Percentiles rank a stretch among this genome's conserved stretches.
Conservation (phyloP, 2,329 filamentous ascomycete species). For the Venturia oleaginea region DNA sequence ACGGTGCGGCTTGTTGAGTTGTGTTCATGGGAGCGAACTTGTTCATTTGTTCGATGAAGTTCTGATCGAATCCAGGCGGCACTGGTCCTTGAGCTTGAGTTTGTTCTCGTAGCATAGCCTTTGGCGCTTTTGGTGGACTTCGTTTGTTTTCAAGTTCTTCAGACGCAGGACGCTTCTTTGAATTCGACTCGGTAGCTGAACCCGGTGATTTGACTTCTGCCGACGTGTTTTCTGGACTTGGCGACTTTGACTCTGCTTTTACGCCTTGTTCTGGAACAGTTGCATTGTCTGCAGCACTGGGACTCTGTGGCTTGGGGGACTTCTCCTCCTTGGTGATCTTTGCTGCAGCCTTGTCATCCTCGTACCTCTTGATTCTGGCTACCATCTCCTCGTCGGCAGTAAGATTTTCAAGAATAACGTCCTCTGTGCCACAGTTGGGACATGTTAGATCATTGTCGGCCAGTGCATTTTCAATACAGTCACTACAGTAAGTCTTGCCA, state of each 20-base stretch:
- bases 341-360: conserved; percentile 40
- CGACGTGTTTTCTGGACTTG: conserved; percentile 19
- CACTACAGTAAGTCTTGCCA: conserved; percentile 96
- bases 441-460: conserved; percentile 98
- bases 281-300: conserved; percentile 19
- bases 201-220: conserved; percentile 26
- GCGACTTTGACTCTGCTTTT: conserved; percentile 1
- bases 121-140: conserved; percentile 35
- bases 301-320: conserved; percentile 14
- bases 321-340: conserved; percentile 14
- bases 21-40: conserved; percentile 22
- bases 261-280: background rate
- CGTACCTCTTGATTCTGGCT: conserved; percentile 68
- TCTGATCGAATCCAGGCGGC: conserved; percentile 26
- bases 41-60: conserved; percentile 39
- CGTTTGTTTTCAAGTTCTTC: conserved; percentile 46
- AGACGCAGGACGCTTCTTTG: conserved; percentile 76
- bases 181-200: conserved; percentile 30
- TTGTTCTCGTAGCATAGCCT: conserved; percentile 33
- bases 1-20: conserved; percentile 1
- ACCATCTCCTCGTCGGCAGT: conserved; percentile 69
- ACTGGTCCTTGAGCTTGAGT: conserved; percentile 32
- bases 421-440: conserved; percentile 82
- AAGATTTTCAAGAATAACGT: conserved; percentile 87
- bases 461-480: conserved; percentile 98